phyloP scores from a whole-genome alignment of 2,329 filamentous ascomycete genomes.

The Falciphora oryzae region DNA sequence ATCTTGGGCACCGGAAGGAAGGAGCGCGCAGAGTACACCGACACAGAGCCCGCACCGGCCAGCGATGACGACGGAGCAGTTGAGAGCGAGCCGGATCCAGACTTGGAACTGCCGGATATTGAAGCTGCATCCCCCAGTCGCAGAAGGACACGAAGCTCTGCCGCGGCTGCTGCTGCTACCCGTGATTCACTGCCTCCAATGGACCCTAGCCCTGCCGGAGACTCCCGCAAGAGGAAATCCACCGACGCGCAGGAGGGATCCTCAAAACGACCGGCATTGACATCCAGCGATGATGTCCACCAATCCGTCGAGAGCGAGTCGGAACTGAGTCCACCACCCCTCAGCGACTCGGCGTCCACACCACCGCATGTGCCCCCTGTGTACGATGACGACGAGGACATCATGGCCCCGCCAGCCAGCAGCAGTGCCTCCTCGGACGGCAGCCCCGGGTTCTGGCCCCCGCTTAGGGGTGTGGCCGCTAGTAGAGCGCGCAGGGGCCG shows the following conservation, averaged over 20 bases:
- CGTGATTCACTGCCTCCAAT: constrained; percentile 5
- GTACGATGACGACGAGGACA: constrained; percentile 35
- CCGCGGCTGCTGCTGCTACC: background rate
- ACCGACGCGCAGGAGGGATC: constrained; percentile 35
- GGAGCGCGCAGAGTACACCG: constrained; percentile 17
- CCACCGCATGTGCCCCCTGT: constrained; percentile 13
- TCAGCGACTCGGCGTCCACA: constrained; percentile 11
- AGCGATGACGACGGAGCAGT: constrained; percentile 18
- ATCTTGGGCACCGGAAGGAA: constrained; percentile 51
- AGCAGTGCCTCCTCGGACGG: constrained; percentile 38
- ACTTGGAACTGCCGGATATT: constrained; percentile 1
- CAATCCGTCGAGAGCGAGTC: constrained; percentile 20
- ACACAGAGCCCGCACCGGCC: constrained; percentile 16
- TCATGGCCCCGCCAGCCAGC: constrained; percentile 51
- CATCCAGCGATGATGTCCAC: constrained; percentile 16
- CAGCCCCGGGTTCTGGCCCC: constrained; percentile 43
- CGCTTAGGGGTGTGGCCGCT: constrained; percentile 45
- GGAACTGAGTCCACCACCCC: constrained; percentile 12
- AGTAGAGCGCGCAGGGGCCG: constrained; percentile 22
- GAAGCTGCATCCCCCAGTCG: constrained; percentile 4
- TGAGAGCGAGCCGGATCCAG: background rate
- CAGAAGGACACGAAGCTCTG: constrained; percentile 6
- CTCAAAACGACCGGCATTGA: constrained; percentile 24
- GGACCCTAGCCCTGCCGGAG: constrained; percentile 17
- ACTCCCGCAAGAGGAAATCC: constrained; percentile 52